Evolutionary conservation across 495 filamentous ascomycete species (phyloP), one percentile per base, ranked within the genome.

Genomic region (Jackrogersella minutella): DNA sequence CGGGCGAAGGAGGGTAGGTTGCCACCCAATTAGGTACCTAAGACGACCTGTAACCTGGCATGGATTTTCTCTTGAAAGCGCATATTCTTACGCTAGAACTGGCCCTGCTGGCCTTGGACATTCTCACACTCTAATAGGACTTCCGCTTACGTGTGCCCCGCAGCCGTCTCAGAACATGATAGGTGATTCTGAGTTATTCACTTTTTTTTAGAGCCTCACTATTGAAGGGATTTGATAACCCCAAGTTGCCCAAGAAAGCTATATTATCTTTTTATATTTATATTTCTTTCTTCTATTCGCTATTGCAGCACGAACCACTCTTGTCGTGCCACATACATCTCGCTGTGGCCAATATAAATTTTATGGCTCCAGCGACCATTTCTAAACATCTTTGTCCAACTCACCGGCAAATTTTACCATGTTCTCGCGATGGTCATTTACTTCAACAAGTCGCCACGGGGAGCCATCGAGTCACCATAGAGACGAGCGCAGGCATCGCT

Each of bases 1-100:
- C 37, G 40, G 56, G 43, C 41, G 54, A 64, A 16, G 22, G 30
- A 53, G 46, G 59, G 46, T 44, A 49, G 37, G 11, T 56, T 51
- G 59, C 47, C 55, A 40, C 59, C 66, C 66, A 69, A 69, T 69
- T 41, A 64, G 63, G 34, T 49, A 53, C 43, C 50, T 11, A 43
- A 54, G 39, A 14, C 28, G 14, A 13, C 5, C 2, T 36, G 16
- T 13, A 36, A 57, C 36, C 30, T 33, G 7, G 28, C 40, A 24
- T 40, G 44, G 61, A 17, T 6, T 37, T 21, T 26, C n/a, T 39
- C 22, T n/a, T 21, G 19, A 49, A 28, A 24, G 28, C 28, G 26
- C 47, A 39, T 49, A 41, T 37, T 31, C 57, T 30, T 13, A 44
- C 56, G 43, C 64, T 56, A 62, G 43, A 41, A n/a, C n/a, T n/a